A percentile compares a stretch with the other conserved stretches of the same genome.
Conservation (phyloP, 768 basidiomycete genomes). For the Boletus subparvulus region DNA sequence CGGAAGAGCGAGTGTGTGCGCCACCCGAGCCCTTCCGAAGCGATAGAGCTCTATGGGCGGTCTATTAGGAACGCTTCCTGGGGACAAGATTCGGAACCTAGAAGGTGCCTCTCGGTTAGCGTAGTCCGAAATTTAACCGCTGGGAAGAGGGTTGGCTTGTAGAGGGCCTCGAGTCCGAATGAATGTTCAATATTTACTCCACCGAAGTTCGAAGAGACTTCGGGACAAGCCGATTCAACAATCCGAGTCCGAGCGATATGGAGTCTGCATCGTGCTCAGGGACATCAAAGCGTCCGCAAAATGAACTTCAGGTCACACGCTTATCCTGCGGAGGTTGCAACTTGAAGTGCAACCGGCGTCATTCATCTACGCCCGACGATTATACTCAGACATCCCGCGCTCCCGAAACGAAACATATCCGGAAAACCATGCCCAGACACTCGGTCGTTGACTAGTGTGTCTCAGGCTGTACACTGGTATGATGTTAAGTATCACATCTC, state of each 20-base stretch:
- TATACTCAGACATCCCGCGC: constrained; percentile 5
- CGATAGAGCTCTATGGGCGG: neutral
- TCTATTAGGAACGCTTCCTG: constrained; percentile 1
- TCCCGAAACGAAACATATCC: constrained; percentile 4
- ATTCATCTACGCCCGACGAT: constrained; percentile 1
- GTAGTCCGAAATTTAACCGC: neutral
- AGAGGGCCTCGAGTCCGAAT: neutral
- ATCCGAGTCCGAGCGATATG: constrained; percentile 14
- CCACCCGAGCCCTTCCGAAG: constrained; percentile 17
- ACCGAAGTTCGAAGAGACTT: neutral
- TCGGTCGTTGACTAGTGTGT: neutral
- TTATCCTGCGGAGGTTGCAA: neutral
- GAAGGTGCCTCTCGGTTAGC: neutral
- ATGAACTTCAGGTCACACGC: constrained; percentile 11
- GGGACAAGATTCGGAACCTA: neutral
- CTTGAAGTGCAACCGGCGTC: neutral
- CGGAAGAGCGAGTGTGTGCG: constrained; percentile 4
- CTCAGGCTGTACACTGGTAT: neutral
- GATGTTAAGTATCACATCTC: neutral
- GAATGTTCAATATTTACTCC: neutral
- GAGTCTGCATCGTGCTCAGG: constrained; percentile 7
- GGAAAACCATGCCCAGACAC: neutral
- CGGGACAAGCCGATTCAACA: constrained; percentile 5
- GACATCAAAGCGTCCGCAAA: constrained; percentile 1
- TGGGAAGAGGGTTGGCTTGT: neutral